Conservation (phyloP, 805 yeast genomes). For the Sugiyamaella americana region DNA sequence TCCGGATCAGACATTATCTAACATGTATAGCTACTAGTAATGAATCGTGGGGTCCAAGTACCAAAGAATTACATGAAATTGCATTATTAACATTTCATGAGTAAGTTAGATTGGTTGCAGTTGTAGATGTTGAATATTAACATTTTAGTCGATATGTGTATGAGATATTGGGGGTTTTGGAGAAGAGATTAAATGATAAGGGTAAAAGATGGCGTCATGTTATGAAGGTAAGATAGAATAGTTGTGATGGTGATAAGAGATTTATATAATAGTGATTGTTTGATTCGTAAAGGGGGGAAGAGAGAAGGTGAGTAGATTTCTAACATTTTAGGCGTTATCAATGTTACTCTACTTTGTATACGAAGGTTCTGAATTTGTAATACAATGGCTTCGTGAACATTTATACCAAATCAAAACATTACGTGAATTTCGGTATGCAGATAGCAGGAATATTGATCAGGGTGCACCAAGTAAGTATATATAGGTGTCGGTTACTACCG, state of each 20-base stretch:
- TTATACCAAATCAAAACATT: slow-evolving; percentile 79
- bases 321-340: slow-evolving; percentile 44
- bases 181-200: slow-evolving; percentile 84
- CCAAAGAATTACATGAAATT: slow-evolving; percentile 74
- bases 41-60: slow-evolving; percentile 75
- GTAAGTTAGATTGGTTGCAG: slow-evolving; percentile 18
- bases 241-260: background rate
- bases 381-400: slow-evolving; percentile 83
- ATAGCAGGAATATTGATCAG: slow-evolving; percentile 34
- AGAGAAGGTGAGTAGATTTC: background rate
- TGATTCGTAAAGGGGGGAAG: background rate
- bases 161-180: slow-evolving; percentile 88
- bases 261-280: background rate
- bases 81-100: slow-evolving; percentile 65
- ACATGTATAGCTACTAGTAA: slow-evolving; percentile 59
- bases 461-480: slow-evolving; percentile 24
- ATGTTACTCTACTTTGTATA: slow-evolving; percentile 83
- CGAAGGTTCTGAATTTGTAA: slow-evolving; percentile 81
- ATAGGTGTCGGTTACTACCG: background rate
- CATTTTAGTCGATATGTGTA: slow-evolving; percentile 51
- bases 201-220: slow-evolving; percentile 97
- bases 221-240: slow-evolving; percentile 47
- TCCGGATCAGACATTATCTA: background rate
- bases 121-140: slow-evolving; percentile 15
- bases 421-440: slow-evolving; percentile 79